Percentiles rank a stretch among this genome's conserved stretches.
Evolutionary conservation across 2,329 filamentous ascomycete genomes (phyloP).

Genomic region (Beauveria rudraprayagi): DNA sequence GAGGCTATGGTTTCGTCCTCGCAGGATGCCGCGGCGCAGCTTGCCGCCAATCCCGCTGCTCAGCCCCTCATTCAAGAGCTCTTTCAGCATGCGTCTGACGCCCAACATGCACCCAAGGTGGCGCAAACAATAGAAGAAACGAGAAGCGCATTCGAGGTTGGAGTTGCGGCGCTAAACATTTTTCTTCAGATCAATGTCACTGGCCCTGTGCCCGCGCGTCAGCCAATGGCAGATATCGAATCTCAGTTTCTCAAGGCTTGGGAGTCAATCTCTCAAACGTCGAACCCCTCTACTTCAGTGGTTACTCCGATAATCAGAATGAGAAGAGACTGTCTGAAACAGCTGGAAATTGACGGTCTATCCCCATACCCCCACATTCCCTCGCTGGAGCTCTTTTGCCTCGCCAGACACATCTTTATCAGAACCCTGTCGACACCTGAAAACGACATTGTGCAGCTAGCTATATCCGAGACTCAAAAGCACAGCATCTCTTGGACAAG

Average conservation of each 20-base stretch:
- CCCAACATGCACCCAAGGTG: background rate
- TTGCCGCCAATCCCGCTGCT: background rate
- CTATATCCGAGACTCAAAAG: constrained; percentile 27
- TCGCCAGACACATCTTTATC: constrained; percentile 51
- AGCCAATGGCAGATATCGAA: constrained; percentile 22
- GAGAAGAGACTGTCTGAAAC: constrained; percentile 52
- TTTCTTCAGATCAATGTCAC: constrained; percentile 81
- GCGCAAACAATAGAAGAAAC: background rate
- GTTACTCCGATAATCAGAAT: constrained; percentile 29
- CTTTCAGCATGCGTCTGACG: background rate
- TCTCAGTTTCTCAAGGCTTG: constrained; percentile 34
- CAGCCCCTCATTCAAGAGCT: constrained; percentile 5
- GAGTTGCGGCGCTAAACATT: constrained; percentile 21
- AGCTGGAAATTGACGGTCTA: constrained; percentile 74
- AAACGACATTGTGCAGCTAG: constrained; percentile 19
- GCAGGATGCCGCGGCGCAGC: background rate
- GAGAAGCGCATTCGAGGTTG: constrained; percentile 21
- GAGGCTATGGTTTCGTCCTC: background rate
- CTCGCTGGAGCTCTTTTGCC: constrained; percentile 71
- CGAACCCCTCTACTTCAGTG: background rate
- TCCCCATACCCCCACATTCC: constrained; percentile 80
- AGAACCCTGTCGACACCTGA: constrained; percentile 16
- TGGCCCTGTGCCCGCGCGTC: constrained; percentile 59
- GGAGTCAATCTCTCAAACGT: constrained; percentile 2
- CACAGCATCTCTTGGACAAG: constrained; percentile 50